phyloP scores from a whole-genome alignment of 352 stramenopile species.

The Paralagenidium karlingii region DNA sequence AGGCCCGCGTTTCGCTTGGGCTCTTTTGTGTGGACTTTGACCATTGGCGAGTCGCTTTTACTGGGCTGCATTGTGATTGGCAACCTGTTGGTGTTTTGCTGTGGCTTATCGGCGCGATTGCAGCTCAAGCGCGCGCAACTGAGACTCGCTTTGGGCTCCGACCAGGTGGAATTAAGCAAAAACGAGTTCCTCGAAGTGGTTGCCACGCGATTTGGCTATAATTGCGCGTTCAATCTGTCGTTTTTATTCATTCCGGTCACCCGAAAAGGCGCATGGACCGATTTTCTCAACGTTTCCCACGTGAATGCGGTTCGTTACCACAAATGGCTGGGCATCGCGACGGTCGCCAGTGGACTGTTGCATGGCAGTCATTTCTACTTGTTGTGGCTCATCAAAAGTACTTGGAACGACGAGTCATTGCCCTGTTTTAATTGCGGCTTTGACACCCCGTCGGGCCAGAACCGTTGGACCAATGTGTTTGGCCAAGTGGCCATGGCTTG shows the following conservation, averaged over 20 bases:
- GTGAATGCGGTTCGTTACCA: slow-evolving; percentile 42
- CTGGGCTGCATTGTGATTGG: slow-evolving; percentile 21
- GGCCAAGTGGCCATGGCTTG: slow-evolving; percentile 21
- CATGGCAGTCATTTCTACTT: slow-evolving; percentile 34
- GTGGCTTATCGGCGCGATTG: too few species aligned
- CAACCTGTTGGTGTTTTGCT: slow-evolving; percentile 42
- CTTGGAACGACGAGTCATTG: slow-evolving; percentile 11
- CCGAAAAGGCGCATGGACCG: slow-evolving; percentile 47
- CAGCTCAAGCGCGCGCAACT: too few species aligned
- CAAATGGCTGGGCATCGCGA: slow-evolving; percentile 27
- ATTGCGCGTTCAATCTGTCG: slow-evolving; percentile 61
- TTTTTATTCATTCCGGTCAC: slow-evolving; percentile 48
- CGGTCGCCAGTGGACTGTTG: slow-evolving; percentile 25
- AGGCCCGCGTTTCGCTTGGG: not conserved
- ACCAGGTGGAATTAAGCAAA: slow-evolving; percentile 7
- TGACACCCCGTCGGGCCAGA: slow-evolving; percentile 15
- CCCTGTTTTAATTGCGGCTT: slow-evolving; percentile 28
- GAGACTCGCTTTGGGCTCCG: slow-evolving; percentile 12
- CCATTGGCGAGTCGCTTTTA: slow-evolving; percentile 56
- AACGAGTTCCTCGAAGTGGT: slow-evolving; percentile 34
- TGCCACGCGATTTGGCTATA: slow-evolving; percentile 30
- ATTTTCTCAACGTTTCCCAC: slow-evolving; percentile 54
- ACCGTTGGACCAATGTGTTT: slow-evolving; percentile 37
- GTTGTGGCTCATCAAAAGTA: slow-evolving; percentile 3
- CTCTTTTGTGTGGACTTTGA: slow-evolving; percentile 19